These are phyloP conservation scores for Cryptosporidium ubiquitum DNA, from an alignment of 169 alveolate species.

Conservation along the genomic window DNA sequence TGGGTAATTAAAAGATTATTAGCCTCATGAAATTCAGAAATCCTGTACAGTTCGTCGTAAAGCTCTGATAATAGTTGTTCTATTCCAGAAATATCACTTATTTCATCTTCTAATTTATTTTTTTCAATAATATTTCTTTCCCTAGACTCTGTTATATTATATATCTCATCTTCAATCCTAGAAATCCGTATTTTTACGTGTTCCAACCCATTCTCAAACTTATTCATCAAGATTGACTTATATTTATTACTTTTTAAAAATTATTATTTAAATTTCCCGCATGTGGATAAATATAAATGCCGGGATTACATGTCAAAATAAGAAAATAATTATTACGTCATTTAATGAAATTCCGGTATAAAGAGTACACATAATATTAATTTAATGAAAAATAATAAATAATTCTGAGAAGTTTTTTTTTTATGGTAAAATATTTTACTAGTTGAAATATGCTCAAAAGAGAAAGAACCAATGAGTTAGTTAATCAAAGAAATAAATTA, in stretches of 20 bases:
- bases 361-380: neutral
- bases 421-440: neutral
- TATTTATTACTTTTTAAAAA: neutral
- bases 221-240: constrained; percentile 10
- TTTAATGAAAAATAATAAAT: neutral
- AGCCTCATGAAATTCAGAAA: constrained; percentile 21
- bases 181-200: constrained; percentile 11
- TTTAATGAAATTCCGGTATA: constrained; percentile 20
- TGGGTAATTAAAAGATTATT: neutral
- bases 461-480: neutral
- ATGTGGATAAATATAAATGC: neutral
- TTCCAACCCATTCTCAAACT: constrained; percentile 39
- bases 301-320: constrained; percentile 48
- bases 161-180: constrained; percentile 42
- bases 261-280: neutral
- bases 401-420: neutral
- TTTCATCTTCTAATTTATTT: neutral
- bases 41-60: neutral
- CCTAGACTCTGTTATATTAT: neutral
- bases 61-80: neutral
- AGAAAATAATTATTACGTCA: constrained; percentile 27
- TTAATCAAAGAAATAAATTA: neutral
- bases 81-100: neutral
- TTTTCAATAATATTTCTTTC: neutral
- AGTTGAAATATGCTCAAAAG: constrained; percentile 18